phyloP scores from a whole-genome alignment of 2,329 filamentous ascomycete genomes.

The Pyrenophora graminea region DNA sequence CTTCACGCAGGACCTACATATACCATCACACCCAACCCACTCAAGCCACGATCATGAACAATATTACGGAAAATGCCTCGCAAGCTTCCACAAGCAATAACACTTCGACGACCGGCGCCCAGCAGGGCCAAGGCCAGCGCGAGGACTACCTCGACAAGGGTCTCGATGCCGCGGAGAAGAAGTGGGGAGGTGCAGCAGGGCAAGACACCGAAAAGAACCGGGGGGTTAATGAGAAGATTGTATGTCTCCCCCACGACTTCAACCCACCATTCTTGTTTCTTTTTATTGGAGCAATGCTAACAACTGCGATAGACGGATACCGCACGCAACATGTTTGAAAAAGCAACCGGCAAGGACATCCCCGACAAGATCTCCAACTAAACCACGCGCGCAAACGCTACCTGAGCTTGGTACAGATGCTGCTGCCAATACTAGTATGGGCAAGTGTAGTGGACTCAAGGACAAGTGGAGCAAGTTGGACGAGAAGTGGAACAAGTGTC shows the following conservation, averaged over 20 bases:
- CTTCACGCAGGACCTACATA: background rate
- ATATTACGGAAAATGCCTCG: slow-evolving; percentile 1
- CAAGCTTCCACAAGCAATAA: slow-evolving; percentile 3
- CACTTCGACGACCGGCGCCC: background rate
- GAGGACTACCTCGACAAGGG: slow-evolving; percentile 24
- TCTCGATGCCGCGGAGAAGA: slow-evolving; percentile 44
- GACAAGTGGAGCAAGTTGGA: slow-evolving; percentile 5
- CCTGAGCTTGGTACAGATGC: no score
- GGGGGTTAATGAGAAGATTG: slow-evolving; percentile 46
- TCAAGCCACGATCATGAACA: slow-evolving; percentile 10
- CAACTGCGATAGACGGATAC: slow-evolving; percentile 49
- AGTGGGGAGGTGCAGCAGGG: slow-evolving; percentile 47
- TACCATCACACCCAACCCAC: background rate
- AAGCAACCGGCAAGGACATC: slow-evolving; percentile 55
- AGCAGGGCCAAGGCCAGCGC: slow-evolving; percentile 4
- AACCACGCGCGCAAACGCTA: background rate
- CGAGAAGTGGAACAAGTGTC: slow-evolving; percentile 15
- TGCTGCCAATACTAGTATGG: no score
- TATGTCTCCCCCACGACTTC: slow-evolving; percentile 18
- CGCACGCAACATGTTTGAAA: slow-evolving; percentile 56
- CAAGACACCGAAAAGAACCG: slow-evolving; percentile 46
- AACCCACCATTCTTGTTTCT: background rate
- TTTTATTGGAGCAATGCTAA: background rate
- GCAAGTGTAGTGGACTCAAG: background rate
- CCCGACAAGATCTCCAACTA: slow-evolving; percentile 57